Evolutionary conservation across 1,284 basidiomycete genomes (phyloP).

Genomic region (Tylopilus sp.): DNA sequence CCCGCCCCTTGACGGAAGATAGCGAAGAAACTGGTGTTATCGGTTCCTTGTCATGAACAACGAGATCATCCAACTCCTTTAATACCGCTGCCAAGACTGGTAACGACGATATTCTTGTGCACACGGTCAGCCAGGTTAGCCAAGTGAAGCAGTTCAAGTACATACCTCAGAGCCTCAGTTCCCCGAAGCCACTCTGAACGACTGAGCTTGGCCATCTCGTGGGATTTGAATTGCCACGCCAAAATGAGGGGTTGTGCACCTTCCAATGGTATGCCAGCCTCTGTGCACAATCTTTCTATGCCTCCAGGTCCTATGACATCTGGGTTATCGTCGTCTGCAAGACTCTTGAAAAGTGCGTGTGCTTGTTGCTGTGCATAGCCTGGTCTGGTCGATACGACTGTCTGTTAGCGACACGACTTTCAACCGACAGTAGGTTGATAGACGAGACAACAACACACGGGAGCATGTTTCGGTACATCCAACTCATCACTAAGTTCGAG

Average conservation of each 20-base stretch:
- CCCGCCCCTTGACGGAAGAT: conserved; percentile 36
- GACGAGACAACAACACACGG: conserved; percentile 16
- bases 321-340: conserved; percentile 58
- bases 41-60: conserved; percentile 49
- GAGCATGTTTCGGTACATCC: conserved; percentile 24
- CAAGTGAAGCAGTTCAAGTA: not conserved
- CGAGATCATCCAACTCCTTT: conserved; percentile 57
- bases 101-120: conserved; percentile 55
- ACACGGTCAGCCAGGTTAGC: conserved; percentile 8
- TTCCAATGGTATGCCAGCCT: conserved; percentile 64
- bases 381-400: conserved; percentile 31
- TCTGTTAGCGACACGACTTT: conserved; percentile 4
- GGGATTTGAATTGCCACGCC: conserved; percentile 65
- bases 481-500: conserved; percentile 46
- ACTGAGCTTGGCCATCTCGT: conserved; percentile 67
- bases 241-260: conserved; percentile 65
- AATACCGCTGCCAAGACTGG: conserved; percentile 47
- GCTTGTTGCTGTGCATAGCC: conserved; percentile 51
- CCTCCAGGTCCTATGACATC: conserved; percentile 63
- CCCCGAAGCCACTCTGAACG: conserved; percentile 64
- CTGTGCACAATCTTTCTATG: conserved; percentile 60
- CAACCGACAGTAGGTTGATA: not conserved
- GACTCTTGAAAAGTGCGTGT: conserved; percentile 54
- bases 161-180: conserved; percentile 56
- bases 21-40: conserved; percentile 19